Evolutionary conservation across 176 grass and related monocot species (phyloP).

Genomic region (Puya raimondii): DNA sequence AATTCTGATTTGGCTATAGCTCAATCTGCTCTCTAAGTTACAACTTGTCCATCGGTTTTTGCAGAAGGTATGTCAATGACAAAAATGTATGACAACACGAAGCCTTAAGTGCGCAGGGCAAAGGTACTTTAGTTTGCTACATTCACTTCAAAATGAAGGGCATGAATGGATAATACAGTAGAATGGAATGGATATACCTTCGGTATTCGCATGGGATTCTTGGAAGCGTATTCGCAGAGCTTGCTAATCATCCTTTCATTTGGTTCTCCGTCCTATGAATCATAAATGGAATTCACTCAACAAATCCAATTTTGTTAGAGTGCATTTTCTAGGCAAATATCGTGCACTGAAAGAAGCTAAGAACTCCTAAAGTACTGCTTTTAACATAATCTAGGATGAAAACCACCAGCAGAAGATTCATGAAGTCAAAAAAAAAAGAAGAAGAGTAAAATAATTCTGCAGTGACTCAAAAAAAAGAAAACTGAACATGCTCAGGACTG

Average conservation of each 20-base stretch:
- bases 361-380: not conserved
- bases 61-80: not conserved
- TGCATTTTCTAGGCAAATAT: not conserved
- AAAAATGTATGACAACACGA: not conserved
- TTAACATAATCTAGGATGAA: no score
- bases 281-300: constrained; percentile 10
- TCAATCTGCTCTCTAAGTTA: not conserved
- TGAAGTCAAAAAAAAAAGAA: no score
- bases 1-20: not conserved
- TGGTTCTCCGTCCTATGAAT: constrained; percentile 69
- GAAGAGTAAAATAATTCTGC: no score
- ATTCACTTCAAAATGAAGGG: not conserved
- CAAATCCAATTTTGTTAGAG: not conserved
- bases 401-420: no score
- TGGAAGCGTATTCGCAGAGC: constrained; percentile 83
- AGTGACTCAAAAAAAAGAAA: no score
- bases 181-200: constrained; percentile 37
- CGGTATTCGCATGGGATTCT: constrained; percentile 72
- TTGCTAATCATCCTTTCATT: constrained; percentile 91
- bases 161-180: not conserved
- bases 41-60: not conserved
- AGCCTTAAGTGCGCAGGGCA: not conserved
- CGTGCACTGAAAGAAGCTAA: not conserved
- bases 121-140: not conserved
- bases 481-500: no score